These are phyloP conservation scores for Tuber microsphaerosporum DNA, from an alignment of 495 filamentous ascomycete species.

Conservation along the genomic window DNA sequence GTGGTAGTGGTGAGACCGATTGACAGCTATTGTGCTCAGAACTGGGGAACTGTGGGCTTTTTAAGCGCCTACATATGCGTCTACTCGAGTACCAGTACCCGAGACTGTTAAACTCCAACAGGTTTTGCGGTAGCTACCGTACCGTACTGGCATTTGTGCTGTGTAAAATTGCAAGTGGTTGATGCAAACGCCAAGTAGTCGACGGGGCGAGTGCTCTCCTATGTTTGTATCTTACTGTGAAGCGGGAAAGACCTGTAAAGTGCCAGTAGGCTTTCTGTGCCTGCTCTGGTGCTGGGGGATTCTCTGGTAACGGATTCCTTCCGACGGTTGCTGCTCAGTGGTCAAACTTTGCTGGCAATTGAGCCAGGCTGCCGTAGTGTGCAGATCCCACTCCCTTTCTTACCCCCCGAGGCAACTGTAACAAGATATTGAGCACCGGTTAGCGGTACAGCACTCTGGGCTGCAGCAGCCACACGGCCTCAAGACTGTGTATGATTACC, in stretches of 20 bases:
- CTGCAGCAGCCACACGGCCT: not conserved
- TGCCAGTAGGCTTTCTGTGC: not conserved
- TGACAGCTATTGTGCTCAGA: not conserved
- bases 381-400: not conserved
- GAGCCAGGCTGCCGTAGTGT: not conserved
- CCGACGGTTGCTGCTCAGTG: not conserved
- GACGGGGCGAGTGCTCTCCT: not conserved
- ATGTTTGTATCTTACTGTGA: not conserved
- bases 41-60: not conserved
- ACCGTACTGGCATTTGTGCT: not conserved
- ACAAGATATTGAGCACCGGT: not conserved
- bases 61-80: not conserved
- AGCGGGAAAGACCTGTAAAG: not conserved
- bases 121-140: not conserved
- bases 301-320: not conserved
- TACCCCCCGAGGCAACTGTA: not conserved
- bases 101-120: not conserved
- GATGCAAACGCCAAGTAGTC: not conserved
- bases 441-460: not conserved
- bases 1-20: not conserved
- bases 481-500: not conserved
- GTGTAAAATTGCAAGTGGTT: not conserved
- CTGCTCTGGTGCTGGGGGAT: not conserved
- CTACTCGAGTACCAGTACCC: not conserved
- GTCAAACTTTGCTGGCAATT: not conserved